These are phyloP conservation scores for Paracoccidioides brasiliensis DNA, from an alignment of 2,329 filamentous ascomycete genomes.

Conservation along the genomic window DNA sequence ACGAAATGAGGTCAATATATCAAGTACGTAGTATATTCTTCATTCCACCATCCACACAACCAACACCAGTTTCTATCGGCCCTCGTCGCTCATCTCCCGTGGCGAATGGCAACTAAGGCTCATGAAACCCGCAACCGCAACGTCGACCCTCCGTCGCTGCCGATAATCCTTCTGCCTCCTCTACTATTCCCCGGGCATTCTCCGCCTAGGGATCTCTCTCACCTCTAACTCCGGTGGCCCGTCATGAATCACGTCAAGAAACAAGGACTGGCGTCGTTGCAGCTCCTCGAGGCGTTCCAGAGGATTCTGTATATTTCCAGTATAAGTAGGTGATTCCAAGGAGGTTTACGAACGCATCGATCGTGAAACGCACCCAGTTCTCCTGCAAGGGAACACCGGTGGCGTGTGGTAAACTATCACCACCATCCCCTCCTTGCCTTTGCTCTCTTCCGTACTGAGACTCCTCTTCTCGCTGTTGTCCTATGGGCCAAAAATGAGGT, in stretches of 20 bases:
- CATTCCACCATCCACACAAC: not conserved
- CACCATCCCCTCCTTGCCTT: conserved; percentile 17
- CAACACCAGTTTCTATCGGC: not conserved
- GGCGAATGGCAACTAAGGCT: not conserved
- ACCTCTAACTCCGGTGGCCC: not conserved
- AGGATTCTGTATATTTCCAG: conserved; percentile 50
- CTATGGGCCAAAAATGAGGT: conserved; percentile 46
- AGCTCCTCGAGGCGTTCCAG: conserved; percentile 56
- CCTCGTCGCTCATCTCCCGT: not conserved
- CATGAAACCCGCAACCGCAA: not conserved
- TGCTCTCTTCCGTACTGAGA: conserved; percentile 37
- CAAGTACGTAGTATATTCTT: not conserved
- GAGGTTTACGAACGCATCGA: conserved; percentile 33
- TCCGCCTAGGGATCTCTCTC: not conserved
- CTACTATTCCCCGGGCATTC: not conserved
- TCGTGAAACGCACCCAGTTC: conserved; percentile 77
- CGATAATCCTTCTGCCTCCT: not conserved
- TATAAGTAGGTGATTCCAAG: conserved; percentile 33
- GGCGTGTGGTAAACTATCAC: conserved; percentile 55
- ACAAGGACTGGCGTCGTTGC: conserved; percentile 51
- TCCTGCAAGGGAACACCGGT: conserved; percentile 75
- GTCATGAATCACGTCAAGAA: conserved; percentile 31
- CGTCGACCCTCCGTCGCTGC: not conserved
- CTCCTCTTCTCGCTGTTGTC: not conserved
- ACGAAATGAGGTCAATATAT: not conserved